phyloP scores from a whole-genome alignment of 2,329 filamentous ascomycete species.

The Fusarium miscanthi region DNA sequence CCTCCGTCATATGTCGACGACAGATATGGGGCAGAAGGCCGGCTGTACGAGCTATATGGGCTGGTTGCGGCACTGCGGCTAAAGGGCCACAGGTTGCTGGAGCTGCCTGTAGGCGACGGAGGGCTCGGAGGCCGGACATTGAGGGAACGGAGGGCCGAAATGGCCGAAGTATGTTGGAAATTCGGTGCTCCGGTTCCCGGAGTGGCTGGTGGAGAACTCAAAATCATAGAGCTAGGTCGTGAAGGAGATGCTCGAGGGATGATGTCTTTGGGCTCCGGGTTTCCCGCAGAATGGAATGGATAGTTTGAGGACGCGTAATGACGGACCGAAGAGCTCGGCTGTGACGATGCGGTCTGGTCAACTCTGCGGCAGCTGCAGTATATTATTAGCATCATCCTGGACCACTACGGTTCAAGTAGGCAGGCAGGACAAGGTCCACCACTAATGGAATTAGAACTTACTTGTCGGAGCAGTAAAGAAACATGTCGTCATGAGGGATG shows the following conservation, averaged over 20 bases:
- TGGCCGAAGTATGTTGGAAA: conserved; percentile 61
- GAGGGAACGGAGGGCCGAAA: conserved; percentile 67
- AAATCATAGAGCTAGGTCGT: conserved; percentile 65
- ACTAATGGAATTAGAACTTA: conserved; percentile 53
- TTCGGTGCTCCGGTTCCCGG: conserved; percentile 49
- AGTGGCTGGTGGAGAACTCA: conserved; percentile 64
- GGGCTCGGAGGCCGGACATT: conserved; percentile 66
- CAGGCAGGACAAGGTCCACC: conserved; percentile 27
- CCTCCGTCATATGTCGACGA: conserved; percentile 65
- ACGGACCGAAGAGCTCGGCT: conserved; percentile 43
- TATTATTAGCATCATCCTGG: conserved; percentile 38
- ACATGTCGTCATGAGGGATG: conserved; percentile 65
- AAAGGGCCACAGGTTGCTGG: conserved; percentile 65
- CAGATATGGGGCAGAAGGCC: conserved; percentile 55
- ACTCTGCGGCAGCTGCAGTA: conserved; percentile 62
- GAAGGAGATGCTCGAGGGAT: conserved; percentile 73
- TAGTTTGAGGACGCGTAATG: conserved; percentile 53
- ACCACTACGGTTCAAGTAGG: conserved; percentile 14
- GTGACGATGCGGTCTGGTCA: conserved; percentile 58
- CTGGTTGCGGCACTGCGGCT: conserved; percentile 62
- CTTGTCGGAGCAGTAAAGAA: conserved; percentile 72
- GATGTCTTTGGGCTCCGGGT: conserved; percentile 69
- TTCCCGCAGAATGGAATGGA: conserved; percentile 58
- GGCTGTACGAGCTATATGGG: conserved; percentile 64
- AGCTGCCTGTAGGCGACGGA: conserved; percentile 61